Evolutionary conservation across 306 rosid genomes (phyloP), one percentile per base, ranked within the genome.

Genomic region (Cucurbita argyrosperma): DNA sequence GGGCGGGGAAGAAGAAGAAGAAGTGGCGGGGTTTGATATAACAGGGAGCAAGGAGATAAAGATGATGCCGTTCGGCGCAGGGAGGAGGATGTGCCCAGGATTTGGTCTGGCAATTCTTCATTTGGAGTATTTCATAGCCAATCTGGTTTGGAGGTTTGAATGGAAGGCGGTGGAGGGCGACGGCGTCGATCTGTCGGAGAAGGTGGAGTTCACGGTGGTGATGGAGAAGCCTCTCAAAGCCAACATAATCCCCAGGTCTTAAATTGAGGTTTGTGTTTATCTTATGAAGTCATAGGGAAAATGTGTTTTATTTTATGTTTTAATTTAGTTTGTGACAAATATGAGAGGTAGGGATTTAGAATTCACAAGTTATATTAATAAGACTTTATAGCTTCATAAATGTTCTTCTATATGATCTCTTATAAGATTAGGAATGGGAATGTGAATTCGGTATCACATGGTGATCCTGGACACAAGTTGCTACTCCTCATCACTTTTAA

Each of bases 1-100:
- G 9, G 12, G 11, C 9, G 71, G 14, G 4, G 75, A 0, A n/a
- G 11, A 26, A 4, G 50, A 55, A 19, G 50, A 55, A 19, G 78
- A 52, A 15, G 56, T 13, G 6, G 55, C 9, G 55, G 61, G 47
- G 10, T 84, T 84, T 82, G 90, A 87, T 72, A 6, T 87, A 42
- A 87, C 80, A 80, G 88, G 88, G 30, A 15, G 58, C 45, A 23
- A 14, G 3, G 88, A 78, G 76, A 84, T 87, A 58, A 87, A 82
- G 68, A 87, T 87, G 90, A 82, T 87, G 87, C 90, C 90, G 43
- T 87, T 87, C 78, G 88, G 90, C 37, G 88, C 87, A 1, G 90
- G 90, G 2, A 84, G 80, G 75, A 87, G 90, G 46, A 78, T 87
- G 12, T 87, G 90, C 16, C 90, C 88, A 0, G 88, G 85, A 13